A percentile compares a stretch with the other conserved stretches of the same genome.
These are phyloP conservation scores for Ilex aquifolium DNA, from an alignment of 257 asterid species.

Conservation along the genomic window DNA sequence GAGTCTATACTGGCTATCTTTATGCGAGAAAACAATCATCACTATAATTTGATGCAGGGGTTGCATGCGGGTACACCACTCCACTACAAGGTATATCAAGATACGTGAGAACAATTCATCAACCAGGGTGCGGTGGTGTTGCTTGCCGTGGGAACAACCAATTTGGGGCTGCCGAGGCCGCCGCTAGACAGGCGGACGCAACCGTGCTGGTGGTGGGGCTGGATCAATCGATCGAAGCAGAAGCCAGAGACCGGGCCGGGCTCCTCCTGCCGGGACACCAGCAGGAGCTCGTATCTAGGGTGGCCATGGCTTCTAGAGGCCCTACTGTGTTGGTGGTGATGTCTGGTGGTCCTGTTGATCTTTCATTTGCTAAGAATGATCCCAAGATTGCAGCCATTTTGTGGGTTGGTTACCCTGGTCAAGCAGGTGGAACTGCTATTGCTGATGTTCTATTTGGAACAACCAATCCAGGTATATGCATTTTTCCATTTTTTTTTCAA, in stretches of 20 bases:
- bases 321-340: conserved; percentile 61
- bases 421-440: conserved; percentile 86
- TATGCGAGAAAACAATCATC: no score
- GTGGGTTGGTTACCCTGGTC: conserved; percentile 96
- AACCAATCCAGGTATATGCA: conserved; percentile 57
- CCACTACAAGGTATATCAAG: conserved; percentile 74
- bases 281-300: conserved; percentile 76
- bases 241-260: conserved; percentile 51
- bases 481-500: background rate
- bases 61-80: conserved; percentile 60
- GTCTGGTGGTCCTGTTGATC: conserved; percentile 86
- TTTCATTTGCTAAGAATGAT: conserved; percentile 66
- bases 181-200: conserved; percentile 67
- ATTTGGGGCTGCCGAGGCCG: conserved; percentile 62
- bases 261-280: conserved; percentile 81
- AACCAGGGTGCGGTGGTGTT: conserved; percentile 47
- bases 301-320: conserved; percentile 74
- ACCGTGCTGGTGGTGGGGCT: conserved; percentile 74
- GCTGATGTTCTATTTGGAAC: conserved; percentile 82
- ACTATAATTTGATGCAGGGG: conserved; percentile 28
- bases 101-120: conserved; percentile 57
- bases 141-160: conserved; percentile 34
- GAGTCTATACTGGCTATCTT: no score
- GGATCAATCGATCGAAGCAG: conserved; percentile 65
- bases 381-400: conserved; percentile 59